These are phyloP conservation scores for Trichoderma cornu-damae DNA, from an alignment of 2,329 filamentous ascomycete genomes.

Conservation along the genomic window DNA sequence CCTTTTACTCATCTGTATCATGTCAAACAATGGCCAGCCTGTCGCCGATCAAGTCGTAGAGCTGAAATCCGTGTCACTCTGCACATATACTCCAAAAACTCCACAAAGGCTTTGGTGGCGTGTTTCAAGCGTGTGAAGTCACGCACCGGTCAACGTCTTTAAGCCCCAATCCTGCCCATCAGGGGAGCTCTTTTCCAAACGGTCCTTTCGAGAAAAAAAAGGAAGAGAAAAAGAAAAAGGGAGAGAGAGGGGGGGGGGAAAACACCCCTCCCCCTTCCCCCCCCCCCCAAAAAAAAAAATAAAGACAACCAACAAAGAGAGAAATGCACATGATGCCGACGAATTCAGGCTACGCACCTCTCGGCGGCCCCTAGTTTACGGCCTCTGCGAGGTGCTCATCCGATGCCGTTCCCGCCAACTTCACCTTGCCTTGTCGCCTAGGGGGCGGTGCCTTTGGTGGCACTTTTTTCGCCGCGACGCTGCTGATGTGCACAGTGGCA, in stretches of 20 bases:
- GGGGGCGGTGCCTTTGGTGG: conserved; percentile 45
- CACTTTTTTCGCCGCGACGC: conserved; percentile 34
- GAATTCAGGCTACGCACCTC: background rate
- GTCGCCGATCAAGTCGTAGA: conserved; percentile 8
- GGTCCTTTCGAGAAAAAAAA: background rate
- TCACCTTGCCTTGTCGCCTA: conserved; percentile 41
- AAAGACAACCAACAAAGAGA: background rate
- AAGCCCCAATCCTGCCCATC: background rate
- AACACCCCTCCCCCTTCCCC: too few relatives aligned
- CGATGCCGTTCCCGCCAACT: conserved; percentile 30
- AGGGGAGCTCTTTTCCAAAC: background rate
- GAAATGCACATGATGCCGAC: background rate
- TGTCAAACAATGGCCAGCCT: conserved; percentile 4
- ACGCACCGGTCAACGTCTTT: background rate
- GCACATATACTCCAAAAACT: conserved; percentile 9
- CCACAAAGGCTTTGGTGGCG: background rate
- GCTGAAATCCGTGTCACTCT: background rate
- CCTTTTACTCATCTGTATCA: conserved; percentile 11
- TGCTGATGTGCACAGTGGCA: conserved; percentile 29
- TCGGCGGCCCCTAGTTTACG: background rate
- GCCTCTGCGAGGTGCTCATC: conserved; percentile 21
- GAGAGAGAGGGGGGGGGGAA: too few relatives aligned
- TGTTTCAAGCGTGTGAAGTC: background rate
- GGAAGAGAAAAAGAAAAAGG: background rate
- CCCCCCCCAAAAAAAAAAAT: background rate